phyloP scores from a whole-genome alignment of 352 stramenopile species.

The Phytophthora sojae region DNA sequence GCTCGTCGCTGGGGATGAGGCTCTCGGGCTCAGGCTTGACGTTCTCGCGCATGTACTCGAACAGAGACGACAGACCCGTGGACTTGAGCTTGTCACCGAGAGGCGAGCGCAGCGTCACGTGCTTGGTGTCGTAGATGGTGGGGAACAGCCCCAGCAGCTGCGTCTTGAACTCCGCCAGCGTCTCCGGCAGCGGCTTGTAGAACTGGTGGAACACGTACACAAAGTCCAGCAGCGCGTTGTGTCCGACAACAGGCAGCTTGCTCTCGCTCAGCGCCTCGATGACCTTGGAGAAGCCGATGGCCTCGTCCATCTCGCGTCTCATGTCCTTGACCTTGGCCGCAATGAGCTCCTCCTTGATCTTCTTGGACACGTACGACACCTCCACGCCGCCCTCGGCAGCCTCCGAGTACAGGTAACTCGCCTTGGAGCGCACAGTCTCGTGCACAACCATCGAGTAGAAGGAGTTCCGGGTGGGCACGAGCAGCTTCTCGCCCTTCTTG shows the following conservation, averaged over 20 bases:
- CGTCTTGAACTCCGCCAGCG: slow-evolving; percentile 74
- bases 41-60: slow-evolving; percentile 80
- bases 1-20: slow-evolving; percentile 59
- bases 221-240: slow-evolving; percentile 89
- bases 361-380: slow-evolving; percentile 66
- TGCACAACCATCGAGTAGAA: slow-evolving; percentile 83
- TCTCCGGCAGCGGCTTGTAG: slow-evolving; percentile 75
- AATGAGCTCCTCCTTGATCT: slow-evolving; percentile 73
- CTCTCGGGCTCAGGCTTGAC: slow-evolving; percentile 62
- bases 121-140: slow-evolving; percentile 84
- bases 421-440: slow-evolving; percentile 63
- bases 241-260: slow-evolving; percentile 80
- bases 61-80: slow-evolving; percentile 68
- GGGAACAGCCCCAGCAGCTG: slow-evolving; percentile 78
- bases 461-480: slow-evolving; percentile 67
- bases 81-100: slow-evolving; percentile 66
- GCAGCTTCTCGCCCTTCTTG: slow-evolving; percentile 63
- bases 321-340: slow-evolving; percentile 58
- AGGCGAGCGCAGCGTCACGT: slow-evolving; percentile 63
- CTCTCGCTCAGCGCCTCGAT: slow-evolving; percentile 77
- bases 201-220: slow-evolving; percentile 89
- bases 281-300: slow-evolving; percentile 81
- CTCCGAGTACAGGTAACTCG: slow-evolving; percentile 73
- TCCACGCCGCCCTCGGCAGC: slow-evolving; percentile 50
- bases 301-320: slow-evolving; percentile 67